These are phyloP conservation scores for Aspergillus niger DNA, from an alignment of 2,329 filamentous ascomycete genomes.

Conservation along the genomic window DNA sequence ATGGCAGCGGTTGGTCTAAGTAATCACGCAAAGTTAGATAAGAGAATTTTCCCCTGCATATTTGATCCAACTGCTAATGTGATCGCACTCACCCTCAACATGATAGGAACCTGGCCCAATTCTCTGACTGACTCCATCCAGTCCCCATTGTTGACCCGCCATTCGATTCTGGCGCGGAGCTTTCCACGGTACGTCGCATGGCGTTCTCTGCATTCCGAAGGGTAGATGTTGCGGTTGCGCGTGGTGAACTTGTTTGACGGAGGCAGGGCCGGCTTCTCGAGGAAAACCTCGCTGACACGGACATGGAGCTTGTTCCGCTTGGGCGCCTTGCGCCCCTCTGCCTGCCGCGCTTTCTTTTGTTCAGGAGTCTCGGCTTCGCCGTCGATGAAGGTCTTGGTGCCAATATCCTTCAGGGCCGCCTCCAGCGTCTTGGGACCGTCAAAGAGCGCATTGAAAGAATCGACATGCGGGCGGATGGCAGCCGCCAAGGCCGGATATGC, in stretches of 20 bases:
- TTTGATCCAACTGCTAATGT: background rate
- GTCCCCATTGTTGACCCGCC: constrained; percentile 82
- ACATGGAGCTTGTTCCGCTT: constrained; percentile 74
- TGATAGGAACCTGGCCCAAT: constrained; percentile 85
- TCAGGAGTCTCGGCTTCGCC: constrained; percentile 58
- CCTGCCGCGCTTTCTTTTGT: constrained; percentile 45
- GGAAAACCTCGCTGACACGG: constrained; percentile 75
- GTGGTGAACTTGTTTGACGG: constrained; percentile 78
- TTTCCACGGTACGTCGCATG: constrained; percentile 89
- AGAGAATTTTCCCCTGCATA: background rate
- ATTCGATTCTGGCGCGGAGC: constrained; percentile 80
- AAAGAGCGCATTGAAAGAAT: constrained; percentile 93
- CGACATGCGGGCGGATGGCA: constrained; percentile 88
- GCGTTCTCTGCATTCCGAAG: constrained; percentile 90
- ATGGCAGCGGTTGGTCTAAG: constrained; percentile 83
- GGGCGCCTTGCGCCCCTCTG: constrained; percentile 57
- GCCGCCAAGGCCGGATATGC: constrained; percentile 84
- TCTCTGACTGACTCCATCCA: constrained; percentile 81
- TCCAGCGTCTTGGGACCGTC: constrained; percentile 70
- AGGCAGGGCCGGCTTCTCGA: constrained; percentile 80
- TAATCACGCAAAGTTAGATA: constrained; percentile 6
- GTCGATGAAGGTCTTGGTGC: constrained; percentile 83
- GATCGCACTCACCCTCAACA: constrained; percentile 72
- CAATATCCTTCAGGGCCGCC: constrained; percentile 82
- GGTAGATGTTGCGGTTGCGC: constrained; percentile 80